Evolutionary conservation across 805 yeast species (phyloP), one percentile per base, ranked within the genome.

Genomic region (Sugiyamaella lignohabitans): DNA sequence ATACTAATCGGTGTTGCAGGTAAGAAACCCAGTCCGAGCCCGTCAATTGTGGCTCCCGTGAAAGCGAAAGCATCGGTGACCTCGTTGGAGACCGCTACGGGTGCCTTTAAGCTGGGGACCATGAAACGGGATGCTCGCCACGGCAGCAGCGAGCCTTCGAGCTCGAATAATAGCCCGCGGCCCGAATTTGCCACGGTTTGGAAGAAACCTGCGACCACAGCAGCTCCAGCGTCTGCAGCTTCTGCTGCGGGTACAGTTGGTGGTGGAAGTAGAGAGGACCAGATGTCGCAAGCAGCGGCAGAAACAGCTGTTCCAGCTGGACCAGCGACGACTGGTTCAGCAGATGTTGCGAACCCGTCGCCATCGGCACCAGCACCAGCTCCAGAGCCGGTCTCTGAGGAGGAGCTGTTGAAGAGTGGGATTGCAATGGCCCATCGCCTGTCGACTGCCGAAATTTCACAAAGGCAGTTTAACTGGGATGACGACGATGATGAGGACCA

Each of bases 401-500:
- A 64, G 42, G 69, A 66, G 40, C 58, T 64, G 24, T 48, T 54
- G 47, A 62, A 59, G 43, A 55, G 52, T 48, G 69, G 69, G 5
- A 66, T 66, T 38, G 59, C 57, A 24, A 55, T 65, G 17, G 59
- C 68, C 2, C 60, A 57, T 23, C 53, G 69, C 18, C 55, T 63
- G 24, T 54, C 59, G 11, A 53, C 60, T 19, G 51, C 56, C 14
- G 53, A 47, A 27, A 43, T 35, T 2, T 32, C 53, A 2, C 47
- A 49, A 14, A 51, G 57, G 21, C 58, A 59, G 38, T 51, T 61
- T 49, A 59, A 59, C 53, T 67, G 71, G 71, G 70, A 61, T 40
- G 65, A 61, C 34, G 69, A 64, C 43, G 70, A 65, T 38, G 71
- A 66, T 41, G 66, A 57, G 43, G 64, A 59, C 35, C 64, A 60